phyloP scores from a whole-genome alignment of 352 stramenopile genomes.

The Phytophthora hybrid region DNA sequence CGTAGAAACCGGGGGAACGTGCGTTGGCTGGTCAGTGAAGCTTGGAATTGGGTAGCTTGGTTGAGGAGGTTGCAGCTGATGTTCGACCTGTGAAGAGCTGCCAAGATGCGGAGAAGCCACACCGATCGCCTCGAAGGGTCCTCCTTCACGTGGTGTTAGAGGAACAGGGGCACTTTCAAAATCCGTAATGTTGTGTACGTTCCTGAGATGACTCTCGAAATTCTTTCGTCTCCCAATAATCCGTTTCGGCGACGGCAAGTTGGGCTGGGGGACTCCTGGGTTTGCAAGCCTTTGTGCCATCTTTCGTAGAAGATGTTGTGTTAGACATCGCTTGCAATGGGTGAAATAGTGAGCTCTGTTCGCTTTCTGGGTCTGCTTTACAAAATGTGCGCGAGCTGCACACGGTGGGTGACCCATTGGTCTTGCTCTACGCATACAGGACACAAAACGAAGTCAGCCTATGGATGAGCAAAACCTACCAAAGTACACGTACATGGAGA shows the following conservation, averaged over 20 bases:
- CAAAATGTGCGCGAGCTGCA: not conserved
- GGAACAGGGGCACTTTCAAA: not conserved
- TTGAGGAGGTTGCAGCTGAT: not conserved
- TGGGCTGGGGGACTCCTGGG: not conserved
- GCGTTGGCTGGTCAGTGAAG: not conserved
- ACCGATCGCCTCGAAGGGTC: not conserved
- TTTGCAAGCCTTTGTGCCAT: not conserved
- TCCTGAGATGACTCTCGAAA: constrained; percentile 6
- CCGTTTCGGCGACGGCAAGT: not conserved
- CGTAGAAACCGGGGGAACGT: not conserved
- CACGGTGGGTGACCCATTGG: no score
- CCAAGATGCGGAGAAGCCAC: not conserved
- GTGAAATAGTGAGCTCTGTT: not conserved
- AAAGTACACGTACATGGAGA: not conserved
- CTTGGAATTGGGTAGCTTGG: not conserved
- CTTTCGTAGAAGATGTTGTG: not conserved
- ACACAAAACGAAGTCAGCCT: no score
- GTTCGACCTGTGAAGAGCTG: not conserved
- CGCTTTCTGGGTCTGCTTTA: not conserved
- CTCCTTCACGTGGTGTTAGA: not conserved
- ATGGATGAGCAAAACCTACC: no score
- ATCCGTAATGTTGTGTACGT: not conserved
- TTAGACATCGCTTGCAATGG: not conserved
- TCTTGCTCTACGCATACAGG: no score
- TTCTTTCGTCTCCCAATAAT: not conserved